These are phyloP conservation scores for Orbilia javanica DNA, from an alignment of 2,329 filamentous ascomycete genomes.

Conservation along the genomic window DNA sequence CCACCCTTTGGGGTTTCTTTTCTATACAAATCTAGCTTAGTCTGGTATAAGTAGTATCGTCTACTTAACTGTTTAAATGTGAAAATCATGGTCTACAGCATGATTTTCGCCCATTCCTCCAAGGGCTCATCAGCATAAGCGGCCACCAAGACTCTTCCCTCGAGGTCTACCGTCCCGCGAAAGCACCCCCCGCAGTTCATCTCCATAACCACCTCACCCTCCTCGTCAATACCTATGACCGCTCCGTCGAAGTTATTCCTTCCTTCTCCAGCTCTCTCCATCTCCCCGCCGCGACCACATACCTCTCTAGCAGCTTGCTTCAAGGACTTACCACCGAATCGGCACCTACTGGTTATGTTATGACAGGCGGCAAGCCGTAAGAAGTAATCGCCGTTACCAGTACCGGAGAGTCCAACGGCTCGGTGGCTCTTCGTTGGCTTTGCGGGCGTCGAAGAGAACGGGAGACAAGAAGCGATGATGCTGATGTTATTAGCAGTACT, in stretches of 20 bases:
- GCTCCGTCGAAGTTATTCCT: slow-evolving; percentile 79
- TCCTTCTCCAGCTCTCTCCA: slow-evolving; percentile 79
- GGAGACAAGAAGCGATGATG: slow-evolving; percentile 18
- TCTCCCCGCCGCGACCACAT: slow-evolving; percentile 77
- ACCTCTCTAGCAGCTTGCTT: slow-evolving; percentile 74
- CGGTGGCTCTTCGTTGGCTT: slow-evolving; percentile 60
- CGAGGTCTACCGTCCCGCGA: slow-evolving; percentile 78
- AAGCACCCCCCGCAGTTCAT: slow-evolving; percentile 93
- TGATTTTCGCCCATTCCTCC: slow-evolving; percentile 25
- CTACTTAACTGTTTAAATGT: too few relatives aligned
- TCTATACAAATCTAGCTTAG: too few relatives aligned
- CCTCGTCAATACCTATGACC: slow-evolving; percentile 81
- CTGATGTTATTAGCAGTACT: neutral
- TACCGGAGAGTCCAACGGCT: slow-evolving; percentile 77
- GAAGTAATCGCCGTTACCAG: slow-evolving; percentile 91
- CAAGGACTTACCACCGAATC: slow-evolving; percentile 72
- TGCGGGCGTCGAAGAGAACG: slow-evolving; percentile 59
- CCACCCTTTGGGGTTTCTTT: too few relatives aligned
- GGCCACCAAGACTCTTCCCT: slow-evolving; percentile 72
- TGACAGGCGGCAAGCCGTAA: slow-evolving; percentile 78
- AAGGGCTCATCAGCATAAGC: slow-evolving; percentile 70
- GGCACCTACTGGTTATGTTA: slow-evolving; percentile 79
- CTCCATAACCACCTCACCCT: slow-evolving; percentile 74
- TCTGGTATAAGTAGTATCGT: neutral
- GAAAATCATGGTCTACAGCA: neutral